Evolutionary conservation across 306 rosid genomes (phyloP), one percentile per base, ranked within the genome.

Genomic region (Aeschynomene evenia): DNA sequence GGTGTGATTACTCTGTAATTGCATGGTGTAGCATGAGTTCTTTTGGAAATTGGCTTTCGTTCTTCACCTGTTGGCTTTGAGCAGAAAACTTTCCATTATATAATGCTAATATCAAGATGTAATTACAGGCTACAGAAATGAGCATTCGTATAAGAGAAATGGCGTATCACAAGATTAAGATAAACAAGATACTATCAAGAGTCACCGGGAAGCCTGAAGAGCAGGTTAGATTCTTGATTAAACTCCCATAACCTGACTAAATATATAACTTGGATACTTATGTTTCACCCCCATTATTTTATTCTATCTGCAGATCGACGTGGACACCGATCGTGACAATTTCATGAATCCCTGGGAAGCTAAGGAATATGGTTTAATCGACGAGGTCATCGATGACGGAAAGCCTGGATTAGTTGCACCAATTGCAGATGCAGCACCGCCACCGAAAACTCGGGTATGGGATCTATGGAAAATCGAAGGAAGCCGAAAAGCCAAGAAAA

Each of bases 291-390:
- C 11, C 11, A 11, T 26, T 5, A 11, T 21, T 11, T 72, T n/a
- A 18, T 46, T 51, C 58, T 45, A 12, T 46, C 61, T 76, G 80
- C 87, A 94, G 98, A 55, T 94, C 67, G 97, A 90, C 63, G 29
- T 46, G 58, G 98, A 88, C 83, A 90, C 98, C 0, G 91, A 84
- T 20, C 90, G 97, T 18, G 98, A 94, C 82, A 82, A 90, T 68
- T 94, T 90, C 77, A 85, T 94, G 98, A 91, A 82, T 77, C 75
- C 99, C 1, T 94, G 99, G 97, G 91, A 87, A 84, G 97, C 99
- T 0, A 91, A 84, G 83, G 97, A 88, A 22, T 94, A 91, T 20
- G 99, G 96, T 52, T 80, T 94, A 62, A n/a, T 94, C 24, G 96
- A 94, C 59, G 87, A 19, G 6, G 97, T 94, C 51, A 84, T 94